Evolutionary conservation across 2,329 filamentous ascomycete species (phyloP), one percentile per base, ranked within the genome.

Genomic region (Botryotinia calthae): DNA sequence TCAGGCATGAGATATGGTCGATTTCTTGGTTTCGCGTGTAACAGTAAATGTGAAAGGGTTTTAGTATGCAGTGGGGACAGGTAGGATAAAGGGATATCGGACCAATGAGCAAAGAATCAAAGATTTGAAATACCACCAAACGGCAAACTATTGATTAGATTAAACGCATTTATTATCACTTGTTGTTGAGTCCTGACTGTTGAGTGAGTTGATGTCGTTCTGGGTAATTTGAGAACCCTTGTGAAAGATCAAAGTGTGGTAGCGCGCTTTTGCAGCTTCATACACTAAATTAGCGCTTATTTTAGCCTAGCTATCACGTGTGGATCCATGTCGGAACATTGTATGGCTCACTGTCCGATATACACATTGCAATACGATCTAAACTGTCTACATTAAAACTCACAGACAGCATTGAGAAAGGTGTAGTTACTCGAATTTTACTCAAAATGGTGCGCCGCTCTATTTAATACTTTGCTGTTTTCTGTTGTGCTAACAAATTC

Each of bases 401-500:
- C 72, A 61, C 65, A 40, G 54, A 70, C 67, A 58, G 44, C 48
- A 69, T 44, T 71, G 61, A 63, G 48, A 72, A 71, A 51, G 48
- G 28, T 56, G 37, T 44, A 71, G 34, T 71, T 51, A 44, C 58
- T 42, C 8, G 34, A 61, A 44, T 34, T 54, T 64, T 51, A 58
- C 54, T 72, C 63, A 70, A 73, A 77, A 73, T 61, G 77, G 77
- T 76, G 75, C 75, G 72, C 70, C 71, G 67, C 66, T 62, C 46
- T 28, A 37, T 20, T 16, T 9, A 34, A 6, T 22, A 4, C 28
- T 46, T 16, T 14, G 2, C 25, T 28, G 25, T 34, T 51, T 34
- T 51, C 37, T 40, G 42, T 40, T 56, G 22, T 62, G 61, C 77
- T 80, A 75, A 79, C 54, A 51, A 31, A 37, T 73, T 25, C 61